These are phyloP conservation scores for Hypoxylon fragiforme DNA, from an alignment of 495 filamentous ascomycete species.

Conservation along the genomic window DNA sequence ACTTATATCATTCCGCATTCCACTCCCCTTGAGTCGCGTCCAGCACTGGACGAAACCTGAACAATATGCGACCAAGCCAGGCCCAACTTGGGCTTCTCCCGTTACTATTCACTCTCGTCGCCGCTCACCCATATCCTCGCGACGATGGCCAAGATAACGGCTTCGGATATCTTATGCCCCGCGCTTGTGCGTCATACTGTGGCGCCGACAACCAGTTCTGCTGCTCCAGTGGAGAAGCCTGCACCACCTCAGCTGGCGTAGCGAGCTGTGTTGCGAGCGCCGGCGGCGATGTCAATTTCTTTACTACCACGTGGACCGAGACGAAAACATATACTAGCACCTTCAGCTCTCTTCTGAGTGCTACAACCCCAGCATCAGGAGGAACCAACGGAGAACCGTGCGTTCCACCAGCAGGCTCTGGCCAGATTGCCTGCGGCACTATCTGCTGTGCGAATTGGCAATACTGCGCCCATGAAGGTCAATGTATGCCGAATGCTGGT, in stretches of 20 bases:
- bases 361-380: slow-evolving; percentile 43
- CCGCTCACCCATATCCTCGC: slow-evolving; percentile 46
- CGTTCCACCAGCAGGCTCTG: slow-evolving; percentile 51
- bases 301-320: slow-evolving; percentile 77
- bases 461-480: slow-evolving; percentile 59
- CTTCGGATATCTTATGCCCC: slow-evolving; percentile 46
- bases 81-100: slow-evolving; percentile 22
- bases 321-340: slow-evolving; percentile 67
- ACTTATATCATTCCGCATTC: slow-evolving; percentile 25
- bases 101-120: slow-evolving; percentile 41
- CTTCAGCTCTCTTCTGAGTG: slow-evolving; percentile 51
- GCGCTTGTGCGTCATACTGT: slow-evolving; percentile 66
- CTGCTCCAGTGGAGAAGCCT: slow-evolving; percentile 62
- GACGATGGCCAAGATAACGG: slow-evolving; percentile 41
- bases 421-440: slow-evolving; percentile 68
- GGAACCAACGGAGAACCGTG: slow-evolving; percentile 55
- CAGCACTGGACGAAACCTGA: slow-evolving; percentile 16
- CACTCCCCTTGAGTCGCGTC: slow-evolving; percentile 16
- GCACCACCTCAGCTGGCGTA: slow-evolving; percentile 62
- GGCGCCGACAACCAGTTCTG: slow-evolving; percentile 69
- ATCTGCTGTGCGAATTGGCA: slow-evolving; percentile 76
- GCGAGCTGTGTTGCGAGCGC: slow-evolving; percentile 41
- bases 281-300: slow-evolving; percentile 56
- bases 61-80: slow-evolving; percentile 33
- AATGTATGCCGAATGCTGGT: slow-evolving; percentile 48